Evolutionary conservation across 768 basidiomycete species (phyloP), one percentile per base, ranked within the genome.

Genomic region (Tubosaeta sp.): DNA sequence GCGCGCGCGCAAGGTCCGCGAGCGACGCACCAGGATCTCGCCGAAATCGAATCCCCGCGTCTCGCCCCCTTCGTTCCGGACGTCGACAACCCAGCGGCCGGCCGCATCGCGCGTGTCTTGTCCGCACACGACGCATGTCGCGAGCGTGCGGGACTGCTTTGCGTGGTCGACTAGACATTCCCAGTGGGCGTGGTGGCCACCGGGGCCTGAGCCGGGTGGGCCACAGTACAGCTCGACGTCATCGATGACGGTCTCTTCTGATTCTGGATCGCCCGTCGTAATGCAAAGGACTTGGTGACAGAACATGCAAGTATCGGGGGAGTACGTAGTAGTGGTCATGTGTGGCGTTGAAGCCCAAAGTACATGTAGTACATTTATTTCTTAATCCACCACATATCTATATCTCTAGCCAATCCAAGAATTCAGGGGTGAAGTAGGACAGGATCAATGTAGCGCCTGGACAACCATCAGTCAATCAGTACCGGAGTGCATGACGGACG

Each of bases 361-460:
- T 22, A 22, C 22, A 22, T 3, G 3, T 22, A 22, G 22, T 22
- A 22, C 22, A 22, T 22, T 22, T 22, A 22, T 22, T 22, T 22
- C 22, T 3, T 22, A 22, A 22, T 22, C 7, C 47, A 25, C 32
- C 13, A 4, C 22, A 12, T n/a, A 39, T 43, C 48, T 64, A 68
- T 16, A 48, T 61, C 9, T 78, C 72, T 56, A 93, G 60, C 91
- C 91, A 93, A 48, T 97, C 89, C 57, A 99, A 76, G 72, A 98
- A 94, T 32, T 97, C 85, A 6, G 97, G 97, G 1, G 97, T 97
- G 63, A 99, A 99, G 75, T 99, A 99, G 5, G 86, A 86, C 56
- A 97, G 67, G 57, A 99, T 90, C 55, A 99, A 72, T 1, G 91
- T 92, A 39, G 90, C 91, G 6, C 92, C 92, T 91, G 63, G 4